phyloP scores from a whole-genome alignment of 306 rosid genomes.

The Dicorynia guianensis region DNA sequence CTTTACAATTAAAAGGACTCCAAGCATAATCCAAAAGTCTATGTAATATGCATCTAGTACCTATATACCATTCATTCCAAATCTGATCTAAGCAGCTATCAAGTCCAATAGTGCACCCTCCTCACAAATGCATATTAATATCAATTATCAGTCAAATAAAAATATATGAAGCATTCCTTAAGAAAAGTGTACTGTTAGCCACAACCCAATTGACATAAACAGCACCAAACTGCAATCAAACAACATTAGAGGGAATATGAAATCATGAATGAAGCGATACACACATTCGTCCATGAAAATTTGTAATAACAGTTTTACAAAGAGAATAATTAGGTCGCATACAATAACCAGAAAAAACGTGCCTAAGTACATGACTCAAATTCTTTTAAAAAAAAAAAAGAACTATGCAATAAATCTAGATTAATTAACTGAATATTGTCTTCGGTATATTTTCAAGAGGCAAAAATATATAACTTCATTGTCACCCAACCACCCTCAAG shows the following conservation, averaged over 20 bases:
- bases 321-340: neutral
- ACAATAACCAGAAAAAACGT: neutral
- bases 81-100: neutral
- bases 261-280: too few relatives aligned
- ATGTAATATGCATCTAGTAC: neutral
- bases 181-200: too few relatives aligned
- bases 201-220: neutral
- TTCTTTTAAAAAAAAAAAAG: too few relatives aligned
- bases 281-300: neutral
- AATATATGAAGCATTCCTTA: neutral
- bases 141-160: neutral
- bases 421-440: too few relatives aligned
- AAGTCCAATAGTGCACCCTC: neutral
- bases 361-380: too few relatives aligned
- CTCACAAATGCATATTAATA: neutral
- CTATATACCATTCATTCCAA: neutral
- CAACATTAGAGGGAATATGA: neutral
- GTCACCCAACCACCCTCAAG: neutral
- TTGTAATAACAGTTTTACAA: neutral
- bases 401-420: too few relatives aligned
- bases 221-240: neutral
- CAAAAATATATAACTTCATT: too few relatives aligned
- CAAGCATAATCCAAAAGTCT: neutral
- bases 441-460: too few relatives aligned
- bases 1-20: neutral